Conservation (phyloP, 2,329 filamentous ascomycete species). For the Tolypocladium cylindrosporum region DNA sequence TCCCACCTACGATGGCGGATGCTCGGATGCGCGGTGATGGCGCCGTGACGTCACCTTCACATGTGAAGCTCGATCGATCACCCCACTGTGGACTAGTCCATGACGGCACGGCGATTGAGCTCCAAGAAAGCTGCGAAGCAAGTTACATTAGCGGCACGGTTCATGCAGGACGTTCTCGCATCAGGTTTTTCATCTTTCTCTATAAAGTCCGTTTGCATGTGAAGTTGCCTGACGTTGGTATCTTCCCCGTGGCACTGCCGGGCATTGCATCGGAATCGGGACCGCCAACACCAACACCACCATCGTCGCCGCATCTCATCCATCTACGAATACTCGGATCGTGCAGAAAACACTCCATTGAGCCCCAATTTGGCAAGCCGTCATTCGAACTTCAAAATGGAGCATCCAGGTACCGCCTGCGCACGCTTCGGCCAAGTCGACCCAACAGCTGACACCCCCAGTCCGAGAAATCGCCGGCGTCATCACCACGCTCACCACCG, state of each 20-base stretch:
- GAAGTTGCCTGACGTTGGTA: not conserved
- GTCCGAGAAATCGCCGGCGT: constrained; percentile 50
- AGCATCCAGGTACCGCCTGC: constrained; percentile 28
- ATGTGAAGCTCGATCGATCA: not conserved
- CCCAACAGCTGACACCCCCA: not conserved
- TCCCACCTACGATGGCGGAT: not conserved
- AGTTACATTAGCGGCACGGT: not conserved
- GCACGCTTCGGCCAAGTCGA: not conserved
- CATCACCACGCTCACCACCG: constrained; percentile 59
- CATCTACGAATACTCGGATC: not conserved
- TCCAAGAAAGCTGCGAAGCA: not conserved
- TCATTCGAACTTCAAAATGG: constrained; percentile 17
- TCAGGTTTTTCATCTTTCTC: not conserved
- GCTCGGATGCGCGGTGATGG: no score
- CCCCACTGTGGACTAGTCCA: not conserved
- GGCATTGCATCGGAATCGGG: not conserved
- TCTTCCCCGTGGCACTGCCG: not conserved
- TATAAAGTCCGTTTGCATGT: not conserved
- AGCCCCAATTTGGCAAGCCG: not conserved
- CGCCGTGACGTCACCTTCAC: not conserved
- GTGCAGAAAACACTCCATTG: not conserved
- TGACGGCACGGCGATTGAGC: not conserved
- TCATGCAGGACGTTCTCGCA: not conserved
- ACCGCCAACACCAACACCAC: not conserved
- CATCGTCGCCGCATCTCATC: not conserved